Percentiles rank a stretch among this genome's conserved stretches.
Evolutionary conservation across 2,329 filamentous ascomycete species (phyloP).

Genomic region (Penicillium sumatraense): DNA sequence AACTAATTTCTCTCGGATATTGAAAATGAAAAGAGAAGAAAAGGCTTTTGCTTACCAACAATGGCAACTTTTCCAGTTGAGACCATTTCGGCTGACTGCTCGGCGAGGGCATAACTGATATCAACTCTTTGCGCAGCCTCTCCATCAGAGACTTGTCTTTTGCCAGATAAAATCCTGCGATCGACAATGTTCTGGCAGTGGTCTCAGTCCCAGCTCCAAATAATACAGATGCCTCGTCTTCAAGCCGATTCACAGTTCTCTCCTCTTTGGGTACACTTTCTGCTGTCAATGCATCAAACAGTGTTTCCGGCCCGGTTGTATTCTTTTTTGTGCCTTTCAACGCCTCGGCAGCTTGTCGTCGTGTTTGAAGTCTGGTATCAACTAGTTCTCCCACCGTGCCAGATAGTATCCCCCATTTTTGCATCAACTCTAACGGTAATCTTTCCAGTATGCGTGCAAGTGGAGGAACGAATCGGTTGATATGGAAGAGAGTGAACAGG

Average conservation of each 20-base stretch:
- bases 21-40: neutral
- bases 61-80: conserved; percentile 26
- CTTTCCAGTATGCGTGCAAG: conserved; percentile 2
- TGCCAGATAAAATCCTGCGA: conserved; percentile 34
- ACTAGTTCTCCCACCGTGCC: neutral
- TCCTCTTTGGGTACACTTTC: conserved; percentile 41
- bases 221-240: conserved; percentile 34
- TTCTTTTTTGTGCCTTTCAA: neutral
- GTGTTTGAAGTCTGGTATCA: neutral
- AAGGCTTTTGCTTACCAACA: conserved; percentile 15
- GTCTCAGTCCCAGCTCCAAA: conserved; percentile 40
- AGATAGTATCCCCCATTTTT: neutral
- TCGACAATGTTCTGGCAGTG: conserved; percentile 31
- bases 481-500: conserved; percentile 8
- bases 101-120: conserved; percentile 25
- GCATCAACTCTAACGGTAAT: neutral
- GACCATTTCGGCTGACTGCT: conserved; percentile 4
- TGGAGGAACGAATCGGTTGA: conserved; percentile 14
- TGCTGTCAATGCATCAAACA: conserved; percentile 37
- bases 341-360: neutral
- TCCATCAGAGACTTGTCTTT: conserved; percentile 17
- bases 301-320: conserved; percentile 11
- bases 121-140: conserved; percentile 32
- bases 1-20: neutral
- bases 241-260: conserved; percentile 33